Evolutionary conservation across 345 rosid genomes (phyloP), one percentile per base, ranked within the genome.

Genomic region (Eucalyptus marginata): DNA sequence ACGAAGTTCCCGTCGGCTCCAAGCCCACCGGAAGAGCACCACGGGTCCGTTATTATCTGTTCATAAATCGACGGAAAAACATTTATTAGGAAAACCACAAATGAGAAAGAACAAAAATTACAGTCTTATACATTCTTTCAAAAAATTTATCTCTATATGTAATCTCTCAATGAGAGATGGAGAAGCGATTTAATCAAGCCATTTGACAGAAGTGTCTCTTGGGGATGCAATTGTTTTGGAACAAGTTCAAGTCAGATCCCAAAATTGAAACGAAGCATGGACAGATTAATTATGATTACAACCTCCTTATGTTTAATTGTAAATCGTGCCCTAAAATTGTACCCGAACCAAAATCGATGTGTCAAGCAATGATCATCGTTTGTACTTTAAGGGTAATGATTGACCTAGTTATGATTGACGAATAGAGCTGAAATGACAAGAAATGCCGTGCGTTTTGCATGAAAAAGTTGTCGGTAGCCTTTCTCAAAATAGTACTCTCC

Each of bases 11-110:
- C 99, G 33, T 98, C 94, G 10, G 89, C 11, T 1, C 93, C 91
- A 16, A 98, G 92, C 49, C 98, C 99, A 87, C 99, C 99, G 0
- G 99, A 98, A 22, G 99, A 98, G 87, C 99, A 98, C 99, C 99
- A 98, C 24, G 99, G 96, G 87, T 98, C 99, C 3, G 96, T 94
- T 33, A 89, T 16, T 27, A 96, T 93, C 99, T 96, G 18, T 51
- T 16, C 43, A 51, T 13, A 52, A 44, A 44, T 33, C 76, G 43
- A 51, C 13, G 13, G 87, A 20, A 15, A 36, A 76, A 20, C 13
- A 76, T 10, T 76, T 36, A 10, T 10, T 6, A 40, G 13, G 83
- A 76, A 36, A 76, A 64, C 40, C 18, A 13, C 15, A 27, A 13
- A 62, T 29, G 68, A 62, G 68, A 62, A 62, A 29, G 58, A 52